A percentile compares a stretch with the other conserved stretches of the same genome.
Evolutionary conservation across 768 basidiomycete genomes (phyloP).

Genomic region (Panellus pusillus): DNA sequence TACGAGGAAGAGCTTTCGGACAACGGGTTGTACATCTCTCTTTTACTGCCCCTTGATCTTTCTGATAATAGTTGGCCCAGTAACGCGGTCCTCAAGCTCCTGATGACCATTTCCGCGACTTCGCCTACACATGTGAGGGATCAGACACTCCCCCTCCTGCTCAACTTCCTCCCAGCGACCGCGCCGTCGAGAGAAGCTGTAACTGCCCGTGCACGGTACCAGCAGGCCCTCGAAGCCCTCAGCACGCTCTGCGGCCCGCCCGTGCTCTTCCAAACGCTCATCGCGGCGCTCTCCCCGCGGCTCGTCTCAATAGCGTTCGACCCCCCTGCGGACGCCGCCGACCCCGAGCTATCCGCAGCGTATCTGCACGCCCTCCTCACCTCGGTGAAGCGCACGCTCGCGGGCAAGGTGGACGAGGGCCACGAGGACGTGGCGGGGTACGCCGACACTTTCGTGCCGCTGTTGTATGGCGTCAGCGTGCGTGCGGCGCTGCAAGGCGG

Average conservation of each 20-base stretch:
- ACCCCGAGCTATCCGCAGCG: constrained; percentile 66
- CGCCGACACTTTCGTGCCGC: constrained; percentile 71
- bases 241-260: constrained; percentile 71
- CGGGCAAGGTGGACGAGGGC: constrained; percentile 41
- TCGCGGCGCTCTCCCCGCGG: constrained; percentile 76
- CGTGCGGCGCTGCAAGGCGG: constrained; percentile 39
- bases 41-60: neutral
- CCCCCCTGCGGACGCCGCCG: constrained; percentile 25
- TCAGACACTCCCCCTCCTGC: constrained; percentile 79
- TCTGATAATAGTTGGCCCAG: constrained; percentile 35
- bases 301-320: constrained; percentile 37
- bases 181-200: constrained; percentile 57
- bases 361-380: constrained; percentile 84
- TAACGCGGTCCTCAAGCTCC: constrained; percentile 56
- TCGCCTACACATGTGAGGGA: constrained; percentile 66
- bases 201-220: constrained; percentile 59
- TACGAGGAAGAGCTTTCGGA: constrained; percentile 51
- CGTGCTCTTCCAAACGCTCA: constrained; percentile 81
- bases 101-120: constrained; percentile 60
- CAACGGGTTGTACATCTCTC: constrained; percentile 40
- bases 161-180: constrained; percentile 68
- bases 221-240: constrained; percentile 68
- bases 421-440: constrained; percentile 82
- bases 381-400: constrained; percentile 63
- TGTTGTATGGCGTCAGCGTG: constrained; percentile 64